Evolutionary conservation across 306 rosid genomes (phyloP), one percentile per base, ranked within the genome.

Genomic region (Fragaria iinumae): DNA sequence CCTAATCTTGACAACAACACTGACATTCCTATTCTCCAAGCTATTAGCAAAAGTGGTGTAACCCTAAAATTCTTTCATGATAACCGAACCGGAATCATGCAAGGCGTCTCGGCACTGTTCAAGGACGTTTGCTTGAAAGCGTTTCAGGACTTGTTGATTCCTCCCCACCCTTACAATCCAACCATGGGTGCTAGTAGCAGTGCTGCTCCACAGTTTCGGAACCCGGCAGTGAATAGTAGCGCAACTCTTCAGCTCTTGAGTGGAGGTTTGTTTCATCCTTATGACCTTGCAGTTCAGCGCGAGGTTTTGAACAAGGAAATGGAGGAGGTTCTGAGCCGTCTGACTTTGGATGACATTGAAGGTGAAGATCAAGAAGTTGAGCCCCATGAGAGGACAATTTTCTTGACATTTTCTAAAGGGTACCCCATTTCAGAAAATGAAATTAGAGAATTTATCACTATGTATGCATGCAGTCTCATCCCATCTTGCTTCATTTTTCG

Each of bases 361-460:
- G 41, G 2, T 3, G 43, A 14, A 1, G 44, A 5, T 16, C 55
- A 25, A 5, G 69, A 34, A 4, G 80, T 81, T 21, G 67, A 82
- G 0, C 25, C 80, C 0, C 87, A 86, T 49, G 86, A 89, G 10
- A 88, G 97, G 84, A 91, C 88, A 0, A 81, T 89, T 23, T 88
- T 89, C 69, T 71, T 91, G 45, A 89, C 92, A 9, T 91, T 91
- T 71, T 89, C 94, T 0, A 88, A 82, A 72, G 97, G 94, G 1
- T 88, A 88, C 72, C 97, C 92, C n/a, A 80, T 89, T 43, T 79
- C 87, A 0, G 86, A 88, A 74, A 10, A 12, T 8, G 97, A 91
- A 79, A 36, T 91, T 3, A 76, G 50, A 62, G 84, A 88, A 3
- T 89, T 79, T 57, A 86, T 91, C 65, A 21, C 79, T 4, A 83